Percentiles rank a stretch among this genome's conserved stretches.
phyloP scores from a whole-genome alignment of 1,284 basidiomycete species.

The Microbotryomycetes sp. region DNA sequence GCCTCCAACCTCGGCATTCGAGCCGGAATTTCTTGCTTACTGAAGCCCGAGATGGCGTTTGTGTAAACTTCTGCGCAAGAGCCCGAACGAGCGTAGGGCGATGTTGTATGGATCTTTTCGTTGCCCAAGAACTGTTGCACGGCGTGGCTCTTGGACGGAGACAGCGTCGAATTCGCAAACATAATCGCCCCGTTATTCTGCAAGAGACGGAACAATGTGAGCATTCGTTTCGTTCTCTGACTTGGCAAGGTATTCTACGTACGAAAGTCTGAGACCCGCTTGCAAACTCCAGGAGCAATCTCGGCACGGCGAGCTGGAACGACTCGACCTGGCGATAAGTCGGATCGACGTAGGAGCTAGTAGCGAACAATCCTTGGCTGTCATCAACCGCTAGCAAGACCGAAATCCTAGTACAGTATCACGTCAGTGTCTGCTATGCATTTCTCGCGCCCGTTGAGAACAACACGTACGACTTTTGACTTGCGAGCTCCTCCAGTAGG shows the following conservation, averaged over 20 bases:
- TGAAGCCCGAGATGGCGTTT: constrained; percentile 30
- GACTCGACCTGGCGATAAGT: constrained; percentile 65
- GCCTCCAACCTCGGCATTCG: constrained; percentile 43
- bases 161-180: constrained; percentile 38
- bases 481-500: constrained; percentile 59
- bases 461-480: constrained; percentile 55
- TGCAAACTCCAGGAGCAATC: constrained; percentile 68
- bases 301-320: constrained; percentile 74
- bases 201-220: background rate
- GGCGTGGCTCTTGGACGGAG: constrained; percentile 22
- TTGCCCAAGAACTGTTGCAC: constrained; percentile 32
- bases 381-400: constrained; percentile 83
- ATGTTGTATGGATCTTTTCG: constrained; percentile 34
- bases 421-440: too few relatives aligned
- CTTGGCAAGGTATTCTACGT: constrained; percentile 38
- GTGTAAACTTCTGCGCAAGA: constrained; percentile 18
- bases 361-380: constrained; percentile 70
- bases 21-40: constrained; percentile 40
- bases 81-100: constrained; percentile 33
- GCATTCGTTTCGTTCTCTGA: background rate
- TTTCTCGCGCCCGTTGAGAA: background rate
- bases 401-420: constrained; percentile 44
- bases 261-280: constrained; percentile 63
- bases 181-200: constrained; percentile 38
- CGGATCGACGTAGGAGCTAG: constrained; percentile 68